Percentiles rank a stretch among this genome's conserved stretches.
Evolutionary conservation across 1,139 yeast species (phyloP).

Genomic region (Candida glucosophila): DNA sequence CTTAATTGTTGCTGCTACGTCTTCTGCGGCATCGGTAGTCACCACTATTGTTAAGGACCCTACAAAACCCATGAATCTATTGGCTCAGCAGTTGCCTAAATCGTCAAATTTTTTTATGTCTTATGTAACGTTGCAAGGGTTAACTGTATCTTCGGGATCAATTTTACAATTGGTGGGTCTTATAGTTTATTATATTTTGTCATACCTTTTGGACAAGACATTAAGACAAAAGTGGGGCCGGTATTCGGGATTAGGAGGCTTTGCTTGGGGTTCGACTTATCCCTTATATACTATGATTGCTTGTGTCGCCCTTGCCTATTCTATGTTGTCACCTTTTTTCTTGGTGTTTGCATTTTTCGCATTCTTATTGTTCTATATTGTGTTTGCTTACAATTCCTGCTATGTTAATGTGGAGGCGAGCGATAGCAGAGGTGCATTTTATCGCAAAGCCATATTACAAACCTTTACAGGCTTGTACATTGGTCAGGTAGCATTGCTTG

Average conservation of each 20-base stretch:
- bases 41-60: constrained; percentile 61
- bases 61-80: constrained; percentile 51
- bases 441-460: constrained; percentile 83
- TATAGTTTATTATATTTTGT: constrained; percentile 61
- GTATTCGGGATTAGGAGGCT: constrained; percentile 50
- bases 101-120: constrained; percentile 81
- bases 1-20: constrained; percentile 59
- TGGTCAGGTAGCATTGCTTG: constrained; percentile 79
- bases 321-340: constrained; percentile 71
- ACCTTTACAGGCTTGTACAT: constrained; percentile 81
- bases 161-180: constrained; percentile 72
- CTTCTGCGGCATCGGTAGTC: constrained; percentile 70
- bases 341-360: constrained; percentile 64
- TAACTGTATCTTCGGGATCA: constrained; percentile 72
- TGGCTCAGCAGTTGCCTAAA: constrained; percentile 74
- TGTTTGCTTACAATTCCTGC: constrained; percentile 70
- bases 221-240: constrained; percentile 84
- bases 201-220: constrained; percentile 64
- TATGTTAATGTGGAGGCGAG: constrained; percentile 55
- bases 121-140: constrained; percentile 71
- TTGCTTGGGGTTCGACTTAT: constrained; percentile 84
- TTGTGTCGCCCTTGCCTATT: constrained; percentile 68
- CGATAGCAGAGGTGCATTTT: constrained; percentile 78
- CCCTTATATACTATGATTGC: constrained; percentile 80
- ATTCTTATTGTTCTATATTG: constrained; percentile 65